phyloP scores from a whole-genome alignment of 306 rosid genomes.

The Prunus persica region DNA sequence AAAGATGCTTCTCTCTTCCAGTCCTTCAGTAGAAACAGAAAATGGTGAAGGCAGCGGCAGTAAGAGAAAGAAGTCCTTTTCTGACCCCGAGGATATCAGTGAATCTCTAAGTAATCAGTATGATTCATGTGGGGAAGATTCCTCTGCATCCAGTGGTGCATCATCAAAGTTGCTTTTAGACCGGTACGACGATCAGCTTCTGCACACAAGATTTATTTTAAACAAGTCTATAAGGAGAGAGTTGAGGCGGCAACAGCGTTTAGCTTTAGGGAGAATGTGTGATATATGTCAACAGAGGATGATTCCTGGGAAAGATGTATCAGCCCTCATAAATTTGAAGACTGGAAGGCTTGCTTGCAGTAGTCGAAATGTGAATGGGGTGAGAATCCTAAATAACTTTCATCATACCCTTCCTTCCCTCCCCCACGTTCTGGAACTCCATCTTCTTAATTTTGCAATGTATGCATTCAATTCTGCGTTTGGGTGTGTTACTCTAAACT shows the following conservation, averaged over 20 bases:
- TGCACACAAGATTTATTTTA: constrained; percentile 48
- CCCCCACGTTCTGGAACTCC: constrained; percentile 7
- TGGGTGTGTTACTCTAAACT: neutral
- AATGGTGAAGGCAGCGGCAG: constrained; percentile 24
- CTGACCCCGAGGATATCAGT: constrained; percentile 54
- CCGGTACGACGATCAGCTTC: constrained; percentile 48
- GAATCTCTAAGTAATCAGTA: constrained; percentile 48
- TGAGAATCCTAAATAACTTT: constrained; percentile 33
- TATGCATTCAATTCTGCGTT: constrained; percentile 6
- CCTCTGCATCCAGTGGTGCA: constrained; percentile 45
- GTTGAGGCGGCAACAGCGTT: constrained; percentile 68
- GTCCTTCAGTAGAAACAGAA: constrained; percentile 37
- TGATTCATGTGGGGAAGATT: constrained; percentile 62
- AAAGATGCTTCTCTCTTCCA: constrained; percentile 46
- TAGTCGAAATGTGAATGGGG: constrained; percentile 82
- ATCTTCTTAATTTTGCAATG: neutral
- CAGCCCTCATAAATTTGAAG: constrained; percentile 70
- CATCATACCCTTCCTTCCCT: neutral
- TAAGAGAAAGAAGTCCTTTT: constrained; percentile 59
- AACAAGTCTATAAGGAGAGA: constrained; percentile 69
- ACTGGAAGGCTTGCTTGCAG: constrained; percentile 78
- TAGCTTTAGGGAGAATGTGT: constrained; percentile 79
- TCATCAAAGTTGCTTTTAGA: constrained; percentile 40
- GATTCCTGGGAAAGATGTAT: constrained; percentile 94
- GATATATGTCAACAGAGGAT: constrained; percentile 87